These are phyloP conservation scores for Curvularia eragrostidis DNA, from an alignment of 2,329 filamentous ascomycete genomes.

Conservation along the genomic window DNA sequence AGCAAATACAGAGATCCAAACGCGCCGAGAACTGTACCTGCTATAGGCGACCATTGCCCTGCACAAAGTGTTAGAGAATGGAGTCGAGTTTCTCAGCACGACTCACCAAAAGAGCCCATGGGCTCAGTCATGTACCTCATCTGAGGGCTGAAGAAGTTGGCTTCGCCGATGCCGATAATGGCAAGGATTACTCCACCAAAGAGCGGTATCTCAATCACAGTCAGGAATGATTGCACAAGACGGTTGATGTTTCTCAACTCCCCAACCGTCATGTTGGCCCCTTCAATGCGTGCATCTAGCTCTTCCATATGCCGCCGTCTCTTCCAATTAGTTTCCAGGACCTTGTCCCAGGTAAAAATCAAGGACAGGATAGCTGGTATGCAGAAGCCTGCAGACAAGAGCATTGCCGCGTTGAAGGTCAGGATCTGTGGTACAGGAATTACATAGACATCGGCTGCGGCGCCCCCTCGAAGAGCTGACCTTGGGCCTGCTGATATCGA, in stretches of 20 bases:
- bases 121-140: conserved; percentile 68
- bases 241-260: conserved; percentile 56
- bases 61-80: background rate
- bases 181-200: conserved; percentile 66
- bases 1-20: conserved; percentile 65
- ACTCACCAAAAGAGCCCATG: conserved; percentile 62
- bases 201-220: conserved; percentile 62
- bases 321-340: conserved; percentile 68
- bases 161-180: conserved; percentile 67
- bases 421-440: conserved; percentile 64
- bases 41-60: conserved; percentile 65
- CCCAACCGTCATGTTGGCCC: conserved; percentile 61
- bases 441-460: conserved; percentile 68
- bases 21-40: conserved; percentile 64
- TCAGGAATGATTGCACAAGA: conserved; percentile 46
- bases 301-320: conserved; percentile 48
- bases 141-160: conserved; percentile 67
- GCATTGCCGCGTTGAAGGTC: conserved; percentile 65
- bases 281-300: conserved; percentile 55
- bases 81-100: background rate
- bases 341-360: conserved; percentile 68
- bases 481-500: conserved; percentile 55
- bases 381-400: conserved; percentile 69
- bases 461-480: conserved; percentile 62
- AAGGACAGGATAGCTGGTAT: conserved; percentile 69